Base-by-base conservation (phyloP, 805 yeast species). In the Ogataea neopini region DNA sequence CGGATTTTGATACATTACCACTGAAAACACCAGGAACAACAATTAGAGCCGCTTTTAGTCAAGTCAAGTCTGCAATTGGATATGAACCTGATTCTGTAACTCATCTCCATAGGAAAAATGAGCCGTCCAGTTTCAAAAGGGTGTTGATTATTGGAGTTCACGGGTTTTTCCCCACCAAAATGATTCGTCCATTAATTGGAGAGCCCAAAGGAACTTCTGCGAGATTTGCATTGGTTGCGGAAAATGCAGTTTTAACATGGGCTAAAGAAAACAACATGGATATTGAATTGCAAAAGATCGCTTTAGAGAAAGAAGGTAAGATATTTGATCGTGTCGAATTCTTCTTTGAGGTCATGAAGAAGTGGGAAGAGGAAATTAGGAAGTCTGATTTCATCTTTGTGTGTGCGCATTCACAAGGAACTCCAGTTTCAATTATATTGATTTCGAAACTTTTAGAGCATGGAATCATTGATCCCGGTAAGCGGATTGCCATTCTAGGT, bases 131-230 rank as follows among this genome's bases (percentile, higher is more conserved):
- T 1, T 55, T 79, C 46, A 77, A 79, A 48, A 80, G 82, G 52
- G 87, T 87, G 0, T 75, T 92, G 25, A 85, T 94, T 29, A 81
- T 92, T 49, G 99, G 99, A 0, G 91, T 92, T 1, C 99, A 92
- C 69, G 99, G 99, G 0, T 92, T 91, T 61, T 92, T 94, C 70
- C 99, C 99, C 0, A 86, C 89, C 1, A 80, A 78, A 52, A 83
- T 89, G 75, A 73, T 94, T 8, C 70, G 99, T 43, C 90, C 96
- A 0, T 60, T 92, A 13, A 83, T 92, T 43, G 99, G 99, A 2
- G 90, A 91, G 52, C 99, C 99, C 3, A 94, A 95, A 17, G 99
- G 99, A 0, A 92, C 99, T 0, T 92, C 98, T 0, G 75, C 85
- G 39, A 85, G 86, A 62, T 94, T 92, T 67, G 89, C 96, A 28